phyloP scores from a whole-genome alignment of 1,139 yeast genomes.

The Nakaseomyces delphensis region DNA sequence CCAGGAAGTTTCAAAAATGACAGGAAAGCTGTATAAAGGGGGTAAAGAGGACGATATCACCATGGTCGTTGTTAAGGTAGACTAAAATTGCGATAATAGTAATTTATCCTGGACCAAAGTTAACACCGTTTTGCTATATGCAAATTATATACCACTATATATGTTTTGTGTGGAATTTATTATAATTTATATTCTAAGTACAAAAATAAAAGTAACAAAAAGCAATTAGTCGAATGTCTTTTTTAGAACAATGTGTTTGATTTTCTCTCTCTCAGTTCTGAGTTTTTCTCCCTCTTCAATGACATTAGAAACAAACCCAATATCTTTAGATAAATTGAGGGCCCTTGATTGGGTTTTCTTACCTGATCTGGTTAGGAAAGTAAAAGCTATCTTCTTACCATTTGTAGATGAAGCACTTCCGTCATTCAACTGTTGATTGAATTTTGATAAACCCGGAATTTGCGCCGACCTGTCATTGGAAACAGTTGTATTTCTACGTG shows the following conservation, averaged over 20 bases:
- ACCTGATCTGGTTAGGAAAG: slow-evolving; percentile 46
- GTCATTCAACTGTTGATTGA: not conserved
- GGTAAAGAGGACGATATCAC: slow-evolving; percentile 96
- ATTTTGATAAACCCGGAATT: slow-evolving; percentile 5
- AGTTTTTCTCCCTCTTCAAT: slow-evolving; percentile 33
- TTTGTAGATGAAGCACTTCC: not conserved
- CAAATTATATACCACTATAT: not conserved
- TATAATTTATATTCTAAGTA: not conserved
- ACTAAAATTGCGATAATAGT: slow-evolving; percentile 19
- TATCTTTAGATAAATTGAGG: slow-evolving; percentile 42
- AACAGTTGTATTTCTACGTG: slow-evolving; percentile 30
- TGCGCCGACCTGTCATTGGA: slow-evolving; percentile 23
- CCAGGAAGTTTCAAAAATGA: slow-evolving; percentile 60
- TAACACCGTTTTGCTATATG: not conserved
- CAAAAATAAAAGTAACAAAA: not conserved
- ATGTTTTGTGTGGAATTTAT: not conserved
- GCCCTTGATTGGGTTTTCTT: slow-evolving; percentile 39
- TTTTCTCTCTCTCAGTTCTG: slow-evolving; percentile 32
- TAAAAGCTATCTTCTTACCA: slow-evolving; percentile 38
- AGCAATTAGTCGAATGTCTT: slow-evolving; percentile 28
- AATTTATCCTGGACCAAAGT: not conserved
- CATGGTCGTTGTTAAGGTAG: slow-evolving; percentile 58
- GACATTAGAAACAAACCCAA: slow-evolving; percentile 40
- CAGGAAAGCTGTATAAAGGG: slow-evolving; percentile 69
- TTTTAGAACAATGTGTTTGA: slow-evolving; percentile 33